Conservation (phyloP, 306 rosid species). For the Quercus mongolica region DNA sequence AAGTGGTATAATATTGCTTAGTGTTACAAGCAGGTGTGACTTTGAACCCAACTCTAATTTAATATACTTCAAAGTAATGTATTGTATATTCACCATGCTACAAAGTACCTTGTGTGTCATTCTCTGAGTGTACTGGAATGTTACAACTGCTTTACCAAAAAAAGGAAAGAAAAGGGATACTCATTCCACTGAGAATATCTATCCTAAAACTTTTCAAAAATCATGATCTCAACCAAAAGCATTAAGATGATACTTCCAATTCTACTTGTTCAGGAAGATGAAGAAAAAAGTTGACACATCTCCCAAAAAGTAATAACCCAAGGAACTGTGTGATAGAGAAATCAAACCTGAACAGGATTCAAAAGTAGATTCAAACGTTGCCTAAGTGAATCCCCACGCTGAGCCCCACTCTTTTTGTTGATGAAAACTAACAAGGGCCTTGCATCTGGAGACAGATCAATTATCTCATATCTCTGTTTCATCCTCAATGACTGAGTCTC, state of each 20-base stretch:
- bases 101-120: not conserved
- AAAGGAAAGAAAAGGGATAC: not conserved
- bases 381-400: slow-evolving; percentile 89
- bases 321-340: slow-evolving; percentile 24
- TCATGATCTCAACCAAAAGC: not conserved
- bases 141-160: not conserved
- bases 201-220: not conserved
- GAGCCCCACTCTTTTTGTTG: slow-evolving; percentile 99
- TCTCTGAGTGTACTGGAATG: not conserved
- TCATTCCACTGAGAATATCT: not conserved
- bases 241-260: not conserved
- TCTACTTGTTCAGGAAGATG: not conserved
- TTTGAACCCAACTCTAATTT: too few species aligned
- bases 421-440: slow-evolving; percentile 89
- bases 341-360: slow-evolving; percentile 88
- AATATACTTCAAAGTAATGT: not conserved
- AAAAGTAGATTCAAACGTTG: slow-evolving; percentile 77
- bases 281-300: slow-evolving; percentile 3
- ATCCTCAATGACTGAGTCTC: slow-evolving; percentile 50
- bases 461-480: slow-evolving; percentile 73
- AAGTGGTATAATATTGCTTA: too few species aligned
- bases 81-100: not conserved
- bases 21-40: too few species aligned
- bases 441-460: slow-evolving; percentile 81
- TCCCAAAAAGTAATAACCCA: slow-evolving; percentile 18